These are phyloP conservation scores for Ophiocordyceps camponoti-leonardi DNA, from an alignment of 2,329 filamentous ascomycete genomes.

Conservation along the genomic window DNA sequence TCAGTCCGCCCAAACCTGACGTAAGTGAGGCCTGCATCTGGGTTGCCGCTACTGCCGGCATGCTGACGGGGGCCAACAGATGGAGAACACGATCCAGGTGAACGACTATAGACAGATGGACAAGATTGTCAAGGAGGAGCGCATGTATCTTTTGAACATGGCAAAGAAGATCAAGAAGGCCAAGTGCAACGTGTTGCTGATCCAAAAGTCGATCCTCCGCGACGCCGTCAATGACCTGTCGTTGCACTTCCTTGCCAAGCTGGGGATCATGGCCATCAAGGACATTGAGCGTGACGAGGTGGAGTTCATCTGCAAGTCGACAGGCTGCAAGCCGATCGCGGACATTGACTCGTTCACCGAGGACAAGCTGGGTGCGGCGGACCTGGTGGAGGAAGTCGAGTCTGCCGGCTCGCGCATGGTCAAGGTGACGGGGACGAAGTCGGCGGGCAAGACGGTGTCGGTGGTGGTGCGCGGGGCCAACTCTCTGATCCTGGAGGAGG, in stretches of 20 bases:
- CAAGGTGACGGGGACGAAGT: constrained; percentile 84
- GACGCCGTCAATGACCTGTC: constrained; percentile 97
- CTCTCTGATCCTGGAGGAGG: constrained; percentile 85
- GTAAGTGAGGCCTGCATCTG: constrained; percentile 28
- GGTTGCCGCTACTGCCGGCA: too few relatives aligned
- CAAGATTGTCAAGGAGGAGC: constrained; percentile 98
- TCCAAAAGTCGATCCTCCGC: constrained; percentile 95
- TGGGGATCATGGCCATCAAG: constrained; percentile 90
- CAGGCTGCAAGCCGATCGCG: constrained; percentile 95
- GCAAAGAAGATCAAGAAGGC: constrained; percentile 99
- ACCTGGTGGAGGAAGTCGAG: constrained; percentile 84
- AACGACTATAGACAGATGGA: constrained; percentile 99
- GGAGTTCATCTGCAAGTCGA: constrained; percentile 98
- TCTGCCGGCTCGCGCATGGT: constrained; percentile 80
- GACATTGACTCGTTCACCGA: constrained; percentile 98
- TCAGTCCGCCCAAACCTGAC: constrained; percentile 94
- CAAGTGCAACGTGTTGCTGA: constrained; percentile 96
- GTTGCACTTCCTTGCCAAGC: constrained; percentile 91
- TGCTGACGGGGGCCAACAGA: constrained; percentile 30
- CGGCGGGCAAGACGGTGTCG: constrained; percentile 73
- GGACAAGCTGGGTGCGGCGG: constrained; percentile 89
- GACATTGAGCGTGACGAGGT: constrained; percentile 98
- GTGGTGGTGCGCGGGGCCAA: constrained; percentile 93
- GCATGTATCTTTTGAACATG: constrained; percentile 93
- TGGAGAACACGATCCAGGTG: constrained; percentile 98